phyloP scores from a whole-genome alignment of 2,329 filamentous ascomycete species.

The Colletotrichum agaves region DNA sequence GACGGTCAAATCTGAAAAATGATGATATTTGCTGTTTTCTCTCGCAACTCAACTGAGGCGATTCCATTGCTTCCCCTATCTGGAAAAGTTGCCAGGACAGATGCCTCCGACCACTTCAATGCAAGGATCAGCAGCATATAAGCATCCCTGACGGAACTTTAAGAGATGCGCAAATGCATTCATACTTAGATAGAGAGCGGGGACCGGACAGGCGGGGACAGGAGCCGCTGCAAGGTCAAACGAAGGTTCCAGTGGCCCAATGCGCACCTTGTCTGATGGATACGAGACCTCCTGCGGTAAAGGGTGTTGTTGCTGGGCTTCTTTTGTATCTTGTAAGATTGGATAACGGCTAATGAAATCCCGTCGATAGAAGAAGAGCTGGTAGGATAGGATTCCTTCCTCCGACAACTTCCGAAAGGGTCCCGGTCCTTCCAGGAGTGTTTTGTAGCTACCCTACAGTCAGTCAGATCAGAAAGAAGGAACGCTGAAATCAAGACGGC shows the following conservation, averaged over 20 bases:
- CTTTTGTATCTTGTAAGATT: background rate
- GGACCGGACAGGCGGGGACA: slow-evolving; percentile 15
- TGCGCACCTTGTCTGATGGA: background rate
- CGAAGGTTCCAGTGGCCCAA: no score
- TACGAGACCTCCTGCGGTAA: slow-evolving; percentile 11
- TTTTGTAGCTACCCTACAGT: background rate
- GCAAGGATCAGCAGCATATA: slow-evolving; percentile 5
- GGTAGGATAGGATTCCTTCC: background rate
- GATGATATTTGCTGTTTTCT: no score
- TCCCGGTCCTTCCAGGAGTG: background rate
- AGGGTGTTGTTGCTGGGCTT: background rate
- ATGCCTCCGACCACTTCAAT: background rate
- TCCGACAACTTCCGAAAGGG: background rate
- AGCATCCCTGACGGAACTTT: slow-evolving; percentile 20
- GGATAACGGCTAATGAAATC: no score
- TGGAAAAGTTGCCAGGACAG: no score
- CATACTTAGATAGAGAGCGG: slow-evolving; percentile 7
- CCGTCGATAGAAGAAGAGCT: no score
- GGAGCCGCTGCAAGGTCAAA: slow-evolving; percentile 24
- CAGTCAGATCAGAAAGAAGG: background rate
- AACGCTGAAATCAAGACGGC: background rate
- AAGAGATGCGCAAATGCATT: slow-evolving; percentile 6
- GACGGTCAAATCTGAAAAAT: no score
- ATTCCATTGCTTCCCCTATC: no score
- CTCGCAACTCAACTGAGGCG: no score